Evolutionary conservation across 257 asterid genomes (phyloP).

Genomic region (Solanum phureja): DNA sequence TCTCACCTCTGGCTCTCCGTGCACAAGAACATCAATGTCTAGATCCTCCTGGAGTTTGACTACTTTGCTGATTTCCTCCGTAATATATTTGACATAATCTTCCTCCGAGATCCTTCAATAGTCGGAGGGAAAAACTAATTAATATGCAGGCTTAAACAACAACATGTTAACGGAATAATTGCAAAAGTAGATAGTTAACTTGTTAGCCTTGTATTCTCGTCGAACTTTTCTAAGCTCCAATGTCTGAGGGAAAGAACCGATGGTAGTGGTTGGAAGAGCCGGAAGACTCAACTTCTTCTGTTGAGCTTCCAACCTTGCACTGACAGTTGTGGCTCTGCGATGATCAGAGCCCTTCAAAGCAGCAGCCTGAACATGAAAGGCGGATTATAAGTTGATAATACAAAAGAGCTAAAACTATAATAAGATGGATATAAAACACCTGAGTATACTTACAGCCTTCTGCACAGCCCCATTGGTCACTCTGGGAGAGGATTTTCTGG

Average conservation of each 20-base stretch:
- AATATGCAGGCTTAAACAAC: not conserved
- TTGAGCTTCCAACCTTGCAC: conserved; percentile 88
- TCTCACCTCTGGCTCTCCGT: conserved; percentile 98
- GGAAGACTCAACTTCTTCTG: conserved; percentile 97
- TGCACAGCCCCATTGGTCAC: conserved; percentile 89
- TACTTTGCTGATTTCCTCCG: conserved; percentile 85
- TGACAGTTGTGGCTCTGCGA: conserved; percentile 87
- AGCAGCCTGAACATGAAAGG: conserved; percentile 40
- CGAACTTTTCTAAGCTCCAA: conserved; percentile 91
- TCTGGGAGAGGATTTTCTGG: conserved; percentile 90
- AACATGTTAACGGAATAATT: not conserved
- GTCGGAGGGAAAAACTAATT: not conserved
- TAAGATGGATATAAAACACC: not conserved
- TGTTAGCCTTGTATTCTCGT: conserved; percentile 93
- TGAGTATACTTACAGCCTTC: conserved; percentile 70
- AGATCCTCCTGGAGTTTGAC: conserved; percentile 98
- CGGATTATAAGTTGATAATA: not conserved
- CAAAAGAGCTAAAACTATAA: not conserved
- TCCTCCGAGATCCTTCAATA: conserved; percentile 68
- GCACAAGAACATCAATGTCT: conserved; percentile 95
- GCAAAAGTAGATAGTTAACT: conserved; percentile 27
- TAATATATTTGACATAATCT: conserved; percentile 65
- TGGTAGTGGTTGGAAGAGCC: conserved; percentile 92
- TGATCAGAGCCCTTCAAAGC: conserved; percentile 91
- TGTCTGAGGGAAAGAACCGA: conserved; percentile 97